A percentile compares a stretch with the other conserved stretches of the same genome.
These are phyloP conservation scores for Candida easanensis DNA, from an alignment of 805 yeast species.

Conservation along the genomic window DNA sequence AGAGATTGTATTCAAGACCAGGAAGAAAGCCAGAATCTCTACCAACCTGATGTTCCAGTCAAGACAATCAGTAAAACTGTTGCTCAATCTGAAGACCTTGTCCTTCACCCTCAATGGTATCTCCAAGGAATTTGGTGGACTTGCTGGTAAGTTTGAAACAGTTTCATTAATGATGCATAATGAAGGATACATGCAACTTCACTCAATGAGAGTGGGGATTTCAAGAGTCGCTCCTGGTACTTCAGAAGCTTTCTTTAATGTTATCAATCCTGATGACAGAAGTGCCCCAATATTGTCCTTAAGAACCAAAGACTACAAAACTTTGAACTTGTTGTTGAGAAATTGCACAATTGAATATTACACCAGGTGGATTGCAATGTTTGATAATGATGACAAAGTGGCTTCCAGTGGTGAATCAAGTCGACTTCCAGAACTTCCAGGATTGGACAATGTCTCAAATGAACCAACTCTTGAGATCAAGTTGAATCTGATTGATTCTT, in stretches of 20 bases:
- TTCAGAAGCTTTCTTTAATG: conserved; percentile 31
- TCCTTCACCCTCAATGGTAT: conserved; percentile 20
- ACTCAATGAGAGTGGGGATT: conserved; percentile 12
- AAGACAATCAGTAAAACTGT: conserved; percentile 16
- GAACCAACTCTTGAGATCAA: conserved; percentile 16
- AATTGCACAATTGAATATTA: conserved; percentile 54
- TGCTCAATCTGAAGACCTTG: conserved; percentile 13
- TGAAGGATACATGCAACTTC: conserved; percentile 21
- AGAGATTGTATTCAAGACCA: conserved; percentile 22
- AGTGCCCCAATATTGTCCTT: conserved; percentile 40
- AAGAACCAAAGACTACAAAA: conserved; percentile 33
- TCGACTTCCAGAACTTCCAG: conserved; percentile 6
- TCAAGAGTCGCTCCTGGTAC: conserved; percentile 10
- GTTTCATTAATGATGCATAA: conserved; percentile 13
- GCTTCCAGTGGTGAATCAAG: conserved; percentile 10
- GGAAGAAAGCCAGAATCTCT: conserved; percentile 26
- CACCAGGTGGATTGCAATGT: conserved; percentile 52
- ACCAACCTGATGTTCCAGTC: conserved; percentile 20
- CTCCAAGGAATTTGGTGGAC: conserved; percentile 33
- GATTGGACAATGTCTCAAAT: conserved; percentile 4
- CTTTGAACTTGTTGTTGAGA: conserved; percentile 42
- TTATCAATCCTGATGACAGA: conserved; percentile 33
- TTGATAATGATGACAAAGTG: conserved; percentile 30
- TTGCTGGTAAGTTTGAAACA: conserved; percentile 21
- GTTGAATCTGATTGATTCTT: conserved; percentile 44